Evolutionary conservation across 306 rosid genomes (phyloP), one percentile per base, ranked within the genome.

Genomic region (Malus sylvestris): DNA sequence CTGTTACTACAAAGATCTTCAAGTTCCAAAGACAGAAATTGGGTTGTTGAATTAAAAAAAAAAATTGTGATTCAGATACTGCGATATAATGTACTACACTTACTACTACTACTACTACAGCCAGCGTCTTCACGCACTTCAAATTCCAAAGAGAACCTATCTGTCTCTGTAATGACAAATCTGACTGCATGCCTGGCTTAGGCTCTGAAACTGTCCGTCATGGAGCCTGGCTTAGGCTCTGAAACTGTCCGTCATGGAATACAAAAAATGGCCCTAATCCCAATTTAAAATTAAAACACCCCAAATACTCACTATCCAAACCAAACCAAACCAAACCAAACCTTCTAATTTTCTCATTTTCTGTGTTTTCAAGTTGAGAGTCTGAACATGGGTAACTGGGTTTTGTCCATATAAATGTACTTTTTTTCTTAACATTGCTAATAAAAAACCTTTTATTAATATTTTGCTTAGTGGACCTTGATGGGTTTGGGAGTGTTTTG

Each of bases 141-240:
- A 87, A 85, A 83, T 83, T 83, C 89, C 89, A 76, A 82, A 82
- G 86, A 83, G 73, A 85, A 72, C 84, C 83, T 38, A 51, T 76
- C 72, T 59, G 73, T 27, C 20, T 67, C 78, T 74, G n/a, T 3
- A 32, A 46, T 30, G 15, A 2, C 55, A 44, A 30, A 14, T 12
- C 27, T 71, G 68, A 20, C 45, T 15, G 44, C 42, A 23, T 7
- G 51, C 61, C 25, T 19, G n/a, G 5, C 23, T 16, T 16, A 7
- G 16, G 40, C 76, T 72, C 68, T 72, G 67, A 38, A 35, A 35
- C 49, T 10, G 46, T 25, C n/a, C n/a, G n/a, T n/a, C n/a, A n/a
- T n/a, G n/a, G n/a, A n/a, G 51, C 61, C 25, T 19, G n/a, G 5
- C 23, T 16, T 16, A 7, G 16, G 40, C 68, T 59, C 68, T 72